phyloP scores from a whole-genome alignment of 1,284 basidiomycete species.

The Malassezia obtusa region DNA sequence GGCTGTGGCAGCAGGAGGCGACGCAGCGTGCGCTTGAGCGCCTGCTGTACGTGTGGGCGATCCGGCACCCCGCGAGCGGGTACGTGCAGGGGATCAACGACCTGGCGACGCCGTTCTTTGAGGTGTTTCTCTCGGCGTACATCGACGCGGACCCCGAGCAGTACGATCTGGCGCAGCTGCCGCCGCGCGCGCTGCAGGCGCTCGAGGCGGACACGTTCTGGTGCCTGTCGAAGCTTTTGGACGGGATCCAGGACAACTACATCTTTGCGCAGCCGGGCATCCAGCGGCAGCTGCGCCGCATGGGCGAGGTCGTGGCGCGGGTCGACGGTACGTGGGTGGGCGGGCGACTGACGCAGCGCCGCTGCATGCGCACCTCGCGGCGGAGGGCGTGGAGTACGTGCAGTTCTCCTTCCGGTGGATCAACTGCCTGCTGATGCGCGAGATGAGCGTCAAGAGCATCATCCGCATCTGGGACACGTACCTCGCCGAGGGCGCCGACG shows the following conservation, averaged over 20 bases:
- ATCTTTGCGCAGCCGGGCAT: slow-evolving; percentile 46
- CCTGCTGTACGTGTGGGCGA: slow-evolving; percentile 47
- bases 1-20: slow-evolving; percentile 42
- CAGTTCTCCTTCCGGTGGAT: slow-evolving; percentile 48
- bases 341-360: slow-evolving; percentile 20
- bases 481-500: slow-evolving; percentile 45
- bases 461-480: slow-evolving; percentile 48
- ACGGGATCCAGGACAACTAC: slow-evolving; percentile 48
- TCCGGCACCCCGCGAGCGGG: slow-evolving; percentile 45
- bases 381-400: slow-evolving; percentile 46
- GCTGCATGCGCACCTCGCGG: slow-evolving; percentile 38
- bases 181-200: slow-evolving; percentile 31
- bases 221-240: slow-evolving; percentile 44
- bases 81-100: slow-evolving; percentile 49
- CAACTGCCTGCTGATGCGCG: slow-evolving; percentile 48
- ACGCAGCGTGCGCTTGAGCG: slow-evolving; percentile 44
- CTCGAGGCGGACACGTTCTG: slow-evolving; percentile 48
- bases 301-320: slow-evolving; percentile 38
- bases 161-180: slow-evolving; percentile 38
- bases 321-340: slow-evolving; percentile 33
- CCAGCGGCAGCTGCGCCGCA: slow-evolving; percentile 37
- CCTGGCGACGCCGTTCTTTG: slow-evolving; percentile 47
- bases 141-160: slow-evolving; percentile 37
- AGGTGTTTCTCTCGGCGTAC: slow-evolving; percentile 44
- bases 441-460: slow-evolving; percentile 47